Base-by-base conservation (phyloP, 1,139 yeast species). In the Tardiomyces digboiensis region DNA sequence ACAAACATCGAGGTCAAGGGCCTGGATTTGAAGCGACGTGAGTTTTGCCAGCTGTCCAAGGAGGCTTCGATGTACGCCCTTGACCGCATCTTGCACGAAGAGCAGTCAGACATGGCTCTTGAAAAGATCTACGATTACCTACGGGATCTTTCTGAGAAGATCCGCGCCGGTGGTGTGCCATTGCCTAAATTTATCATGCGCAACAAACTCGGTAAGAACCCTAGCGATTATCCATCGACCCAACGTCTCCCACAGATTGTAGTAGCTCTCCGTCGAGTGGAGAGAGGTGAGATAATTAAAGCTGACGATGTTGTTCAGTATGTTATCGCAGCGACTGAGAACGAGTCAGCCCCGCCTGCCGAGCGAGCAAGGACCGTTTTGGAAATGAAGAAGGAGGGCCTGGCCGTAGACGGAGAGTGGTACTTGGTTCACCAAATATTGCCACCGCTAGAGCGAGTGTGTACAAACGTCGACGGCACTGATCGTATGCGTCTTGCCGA, bases 1-100 rank as follows among this genome's bases (percentile, higher is more conserved):
- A 65, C 79, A 3, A 63, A 71, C 23, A 71, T 91, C 52, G 97
- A 91, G 62, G 95, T 91, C 29, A 93, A 91, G 62, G 99, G 99
- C 59, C 74, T 93, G 47, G 99, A 93, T 68, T 82, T 93, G 95
- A 81, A 79, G 61, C 87, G 98, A 65, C 86, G 99, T 70, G 99
- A 91, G 63, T 91, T 78, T 62, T 88, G 97, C 68, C 94, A 87
- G 45, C 68, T 91, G 43, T 86, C 97, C 0, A 93, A 89, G 60
- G 95, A 89, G 47, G 79, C 84, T 2, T 87, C 97, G 0, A 77
- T 80, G 29, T 82, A 72, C 61, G 86, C 87, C 7, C 71, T 91
- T 54, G 73, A 81, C 54, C 78, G 83, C 52, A 38, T 46, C 22
- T 70, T 91, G 29, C 75, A 85, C 7, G 88, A 83, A 51, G 67